Base-by-base conservation (phyloP, 129 eudicot species). In the Gnaphalium uliginosum region DNA sequence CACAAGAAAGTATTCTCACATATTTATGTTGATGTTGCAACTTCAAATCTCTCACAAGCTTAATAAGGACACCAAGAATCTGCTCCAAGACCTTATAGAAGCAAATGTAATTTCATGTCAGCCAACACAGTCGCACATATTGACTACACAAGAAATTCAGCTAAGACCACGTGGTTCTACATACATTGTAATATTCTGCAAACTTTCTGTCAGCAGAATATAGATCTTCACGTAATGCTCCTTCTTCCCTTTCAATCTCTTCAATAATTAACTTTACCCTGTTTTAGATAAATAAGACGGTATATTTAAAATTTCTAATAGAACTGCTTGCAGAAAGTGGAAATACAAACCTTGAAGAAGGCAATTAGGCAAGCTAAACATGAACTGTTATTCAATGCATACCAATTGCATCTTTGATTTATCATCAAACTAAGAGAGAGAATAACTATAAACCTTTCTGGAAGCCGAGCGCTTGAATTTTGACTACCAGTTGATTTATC, bases 191-290 rank as follows among this genome's bases (percentile, higher is more conserved):
- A 82, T 95, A 95, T 74, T 95, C 99, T 3, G 99, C 92, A 87
- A 91, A 91, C 85, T 95, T 95, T 81, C 99, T 86, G 77, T 95
- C 96, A 1, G 94, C 96, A 25, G 99, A 95, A 84, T 95, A 95
- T 19, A 95, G 88, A 81, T 95, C 99, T 85, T 95, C 99, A 46
- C 92, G 81, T 84, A 91, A 85, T 82, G 89, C 91, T 62, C 82
- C 81, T 87, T 95, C 99, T 74, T 95, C 99, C 87, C 94, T 91
- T 85, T 91, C 99, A 77, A 95, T 91, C 88, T 95, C 99, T 81
- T 95, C 99, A 74, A 87, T 91, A 37, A 91, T 87, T 83, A 89
- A 70, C 81, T 95, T 95, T 67, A 95, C 97, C 90, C 99, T 94
- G 91, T 65, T 68, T 66, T 54, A 51, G 61, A 32, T 1, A 63